Base-by-base conservation (phyloP, 2,329 filamentous ascomycete genomes). In the Arthrocladium fulminans region DNA sequence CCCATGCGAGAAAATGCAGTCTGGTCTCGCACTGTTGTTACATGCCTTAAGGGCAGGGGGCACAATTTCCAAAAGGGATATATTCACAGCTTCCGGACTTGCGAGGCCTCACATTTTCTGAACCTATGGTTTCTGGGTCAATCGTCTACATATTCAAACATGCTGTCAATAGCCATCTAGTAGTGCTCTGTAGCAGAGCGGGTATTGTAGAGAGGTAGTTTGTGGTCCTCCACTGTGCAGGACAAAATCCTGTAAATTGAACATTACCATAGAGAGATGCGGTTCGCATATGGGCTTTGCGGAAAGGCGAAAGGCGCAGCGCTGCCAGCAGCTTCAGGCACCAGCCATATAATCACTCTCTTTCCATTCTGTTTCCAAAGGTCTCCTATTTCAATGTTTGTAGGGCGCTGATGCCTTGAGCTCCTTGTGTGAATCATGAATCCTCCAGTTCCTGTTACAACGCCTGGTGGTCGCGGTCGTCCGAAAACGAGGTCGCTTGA, bases 261-360 rank as follows among this genome's bases (percentile, higher is more conserved):
- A 29, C 27, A 29, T 29, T 29, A 7, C 27, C 13, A 35, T 15
- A n/a, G 17, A n/a, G 32, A 35, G 7, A 35, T 35, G 32, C 32
- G 32, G 17, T 8, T 35, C 32, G 32, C 32, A 35, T 35, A n/a
- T n/a, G 17, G 13, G n/a, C n/a, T 15, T n/a, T 8, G 32, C 32
- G 32, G 32, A 35, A 35, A 35, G 32, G 32, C 32, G 32, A 35
- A 35, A 35, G 32, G 32, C 32, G 32, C 17, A 35, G 32, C 32
- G 17, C 13, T 15, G 32, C 32, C 13, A n/a, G 32, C 6, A 5
- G 32, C 6, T 8, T 35, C n/a, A 35, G 32, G 32, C 32, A 35
- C 32, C 27, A 35, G 32, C 7, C 32, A 15, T 35, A 35, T 35
- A 35, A 8, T 7, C n/a, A 5, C 5, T n/a, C 5, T n/a, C 13